phyloP scores from a whole-genome alignment of 345 rosid species.

The Linum tenue region DNA sequence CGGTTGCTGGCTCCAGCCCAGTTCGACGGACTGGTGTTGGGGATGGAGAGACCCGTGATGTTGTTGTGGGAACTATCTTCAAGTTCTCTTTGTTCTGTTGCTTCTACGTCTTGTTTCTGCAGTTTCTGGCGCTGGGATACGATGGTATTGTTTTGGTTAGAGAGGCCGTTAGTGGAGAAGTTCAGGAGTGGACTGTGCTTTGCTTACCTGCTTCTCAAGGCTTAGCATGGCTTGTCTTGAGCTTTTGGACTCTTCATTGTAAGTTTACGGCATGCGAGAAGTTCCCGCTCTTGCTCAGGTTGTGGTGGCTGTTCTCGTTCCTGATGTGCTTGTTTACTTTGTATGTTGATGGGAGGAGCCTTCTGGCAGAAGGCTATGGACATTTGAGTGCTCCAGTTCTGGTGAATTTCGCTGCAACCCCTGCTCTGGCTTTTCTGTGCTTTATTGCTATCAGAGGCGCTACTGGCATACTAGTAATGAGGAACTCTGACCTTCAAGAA shows the following conservation, averaged over 20 bases:
- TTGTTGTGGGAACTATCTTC: constrained; percentile 45
- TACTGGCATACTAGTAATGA: constrained; percentile 53
- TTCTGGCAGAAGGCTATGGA: constrained; percentile 43
- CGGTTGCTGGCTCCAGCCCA: constrained; percentile 35
- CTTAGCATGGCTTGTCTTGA: constrained; percentile 78
- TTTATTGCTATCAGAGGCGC: constrained; percentile 63
- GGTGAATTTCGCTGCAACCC: constrained; percentile 68
- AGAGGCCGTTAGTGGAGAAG: constrained; percentile 32
- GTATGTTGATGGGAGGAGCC: constrained; percentile 60
- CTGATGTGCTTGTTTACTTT: constrained; percentile 54
- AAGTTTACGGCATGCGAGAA: constrained; percentile 65
- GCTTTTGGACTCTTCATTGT: constrained; percentile 67
- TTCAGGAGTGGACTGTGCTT: constrained; percentile 51
- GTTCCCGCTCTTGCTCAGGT: constrained; percentile 64
- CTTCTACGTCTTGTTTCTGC: constrained; percentile 58
- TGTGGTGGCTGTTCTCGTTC: constrained; percentile 85
- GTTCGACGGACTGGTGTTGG: constrained; percentile 32
- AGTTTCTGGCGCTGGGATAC: constrained; percentile 60
- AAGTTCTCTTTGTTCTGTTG: constrained; percentile 60
- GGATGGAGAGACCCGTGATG: constrained; percentile 36
- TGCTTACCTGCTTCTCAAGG: constrained; percentile 56
- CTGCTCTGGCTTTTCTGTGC: constrained; percentile 81
- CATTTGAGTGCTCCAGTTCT: constrained; percentile 55
- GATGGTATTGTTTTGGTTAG: constrained; percentile 62
- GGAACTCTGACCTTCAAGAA: constrained; percentile 69